Conservation (phyloP, 2,329 filamentous ascomycete genomes). For the Phyllosticta citribraziliensis region DNA sequence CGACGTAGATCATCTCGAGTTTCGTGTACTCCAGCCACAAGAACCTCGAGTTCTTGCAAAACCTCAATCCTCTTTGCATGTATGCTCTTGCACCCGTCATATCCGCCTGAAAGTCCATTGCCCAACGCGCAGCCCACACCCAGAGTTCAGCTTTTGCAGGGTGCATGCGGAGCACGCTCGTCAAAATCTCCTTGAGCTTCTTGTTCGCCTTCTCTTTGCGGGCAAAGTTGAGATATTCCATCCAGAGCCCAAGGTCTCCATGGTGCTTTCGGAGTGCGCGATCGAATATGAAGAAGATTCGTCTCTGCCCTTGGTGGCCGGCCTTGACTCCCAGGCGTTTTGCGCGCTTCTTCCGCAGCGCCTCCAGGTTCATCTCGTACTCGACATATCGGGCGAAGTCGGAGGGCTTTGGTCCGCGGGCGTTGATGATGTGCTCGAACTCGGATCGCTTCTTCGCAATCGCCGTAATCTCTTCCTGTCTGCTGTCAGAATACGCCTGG, state of each 20-base stretch:
- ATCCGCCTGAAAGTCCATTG: slow-evolving; percentile 70
- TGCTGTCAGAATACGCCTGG: slow-evolving; percentile 10
- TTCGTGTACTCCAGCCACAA: slow-evolving; percentile 88
- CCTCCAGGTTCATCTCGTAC: slow-evolving; percentile 58
- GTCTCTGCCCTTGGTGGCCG: slow-evolving; percentile 63
- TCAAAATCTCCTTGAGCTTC: slow-evolving; percentile 51
- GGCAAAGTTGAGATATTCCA: slow-evolving; percentile 79
- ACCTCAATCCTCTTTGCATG: slow-evolving; percentile 82
- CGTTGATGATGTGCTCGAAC: slow-evolving; percentile 84
- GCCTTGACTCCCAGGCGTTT: slow-evolving; percentile 69
- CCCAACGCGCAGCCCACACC: slow-evolving; percentile 70
- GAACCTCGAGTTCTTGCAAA: slow-evolving; percentile 64
- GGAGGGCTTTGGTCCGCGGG: slow-evolving; percentile 59
- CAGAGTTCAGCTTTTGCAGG: slow-evolving; percentile 76
- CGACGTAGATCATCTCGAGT: slow-evolving; percentile 86
- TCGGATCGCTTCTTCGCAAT: slow-evolving; percentile 87
- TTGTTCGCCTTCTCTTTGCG: slow-evolving; percentile 54
- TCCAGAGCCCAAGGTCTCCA: slow-evolving; percentile 73
- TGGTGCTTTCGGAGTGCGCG: slow-evolving; percentile 77
- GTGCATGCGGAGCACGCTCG: slow-evolving; percentile 69
- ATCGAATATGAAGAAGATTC: slow-evolving; percentile 83
- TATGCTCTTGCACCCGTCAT: slow-evolving; percentile 77
- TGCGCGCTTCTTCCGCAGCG: slow-evolving; percentile 71
- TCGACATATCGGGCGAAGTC: slow-evolving; percentile 80
- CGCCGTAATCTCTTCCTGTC: slow-evolving; percentile 74